Evolutionary conservation across 2,329 filamentous ascomycete species (phyloP), one percentile per base, ranked within the genome.

Genomic region (Mycocentrospora acerina): DNA sequence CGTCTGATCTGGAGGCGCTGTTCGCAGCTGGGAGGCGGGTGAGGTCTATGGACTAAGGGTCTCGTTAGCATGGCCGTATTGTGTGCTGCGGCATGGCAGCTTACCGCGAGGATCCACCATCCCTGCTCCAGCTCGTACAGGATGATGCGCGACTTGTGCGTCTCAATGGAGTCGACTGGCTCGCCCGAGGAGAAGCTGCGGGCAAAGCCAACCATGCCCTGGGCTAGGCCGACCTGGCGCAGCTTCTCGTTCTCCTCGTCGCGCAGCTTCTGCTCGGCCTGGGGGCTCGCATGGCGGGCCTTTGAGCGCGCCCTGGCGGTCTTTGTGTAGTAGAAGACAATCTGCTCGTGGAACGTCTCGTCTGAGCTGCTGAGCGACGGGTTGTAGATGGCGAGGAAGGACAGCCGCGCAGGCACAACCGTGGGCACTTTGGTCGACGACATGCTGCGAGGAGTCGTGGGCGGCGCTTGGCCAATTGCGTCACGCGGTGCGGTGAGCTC

Each of bases 361-460:
- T 90, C 86, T 65, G 78, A 80, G 24, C 64, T 76, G 57, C 86
- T 85, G 29, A 94, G 78, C 5, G 85, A 82, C 24, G 94, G 93
- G 66, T 95, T 97, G 76, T 95, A 98, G 65, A 98, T 94, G 64
- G 91, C 83, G 30, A 98, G 79, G 67, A 93, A 97, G 57, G 88
- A 86, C 19, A 97, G 80, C 62, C 88, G 88, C 24, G 91, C 91
- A 29, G 93, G 90, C 24, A 83, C 73, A 48, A 86, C 66, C 43
- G 60, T 64, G 19, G 62, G 52, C 2, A 57, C 37, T 2, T 42
- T 39, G 1, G 52, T 54, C 8, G 58, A 59, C 29, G 57, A 60
- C 59, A 60, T 64, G 24, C 30, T 34, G 38, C 39, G 30, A 34
- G 11, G 19, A 32, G 11, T 12, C 25, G 18, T 14, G 24, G 12